A percentile compares a stretch with the other conserved stretches of the same genome.
These are phyloP conservation scores for Prunus davidiana DNA, from an alignment of 306 rosid species.

Conservation along the genomic window DNA sequence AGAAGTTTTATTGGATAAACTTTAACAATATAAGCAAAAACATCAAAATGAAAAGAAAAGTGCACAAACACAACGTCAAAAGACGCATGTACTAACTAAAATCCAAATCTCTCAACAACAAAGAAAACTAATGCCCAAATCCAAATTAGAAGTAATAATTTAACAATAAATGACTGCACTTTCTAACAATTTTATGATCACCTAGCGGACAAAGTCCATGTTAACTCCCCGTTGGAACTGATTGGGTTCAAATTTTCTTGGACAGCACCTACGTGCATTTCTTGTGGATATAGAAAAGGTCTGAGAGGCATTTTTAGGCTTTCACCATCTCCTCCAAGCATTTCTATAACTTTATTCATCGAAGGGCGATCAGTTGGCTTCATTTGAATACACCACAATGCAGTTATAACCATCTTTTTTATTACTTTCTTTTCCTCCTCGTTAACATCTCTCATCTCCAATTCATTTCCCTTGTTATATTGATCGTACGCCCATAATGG, in stretches of 20 bases:
- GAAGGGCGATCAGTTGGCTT: slow-evolving; percentile 9
- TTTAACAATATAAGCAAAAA: too few relatives aligned
- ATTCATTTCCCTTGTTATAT: not conserved
- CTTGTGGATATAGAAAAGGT: not conserved
- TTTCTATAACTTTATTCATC: not conserved
- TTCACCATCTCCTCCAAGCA: slow-evolving; percentile 14
- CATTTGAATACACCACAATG: slow-evolving; percentile 13
- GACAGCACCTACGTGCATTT: not conserved
- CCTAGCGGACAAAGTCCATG: not conserved
- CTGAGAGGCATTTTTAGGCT: not conserved
- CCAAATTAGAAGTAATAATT: too few relatives aligned
- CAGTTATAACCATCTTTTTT: slow-evolving; percentile 8
- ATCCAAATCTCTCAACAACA: too few relatives aligned
- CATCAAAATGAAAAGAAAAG: too few relatives aligned
- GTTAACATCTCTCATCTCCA: not conserved
- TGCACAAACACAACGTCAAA: too few relatives aligned
- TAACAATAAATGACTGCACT: too few relatives aligned
- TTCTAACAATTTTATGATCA: not conserved
- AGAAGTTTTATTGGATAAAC: too few relatives aligned
- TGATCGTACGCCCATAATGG: not conserved
- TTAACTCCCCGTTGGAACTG: not conserved
- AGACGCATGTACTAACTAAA: too few relatives aligned
- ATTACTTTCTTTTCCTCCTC: not conserved
- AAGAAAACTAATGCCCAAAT: too few relatives aligned
- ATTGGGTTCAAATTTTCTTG: not conserved